phyloP scores from a whole-genome alignment of 2,329 filamentous ascomycete species.

The Escovopsis sp. region DNA sequence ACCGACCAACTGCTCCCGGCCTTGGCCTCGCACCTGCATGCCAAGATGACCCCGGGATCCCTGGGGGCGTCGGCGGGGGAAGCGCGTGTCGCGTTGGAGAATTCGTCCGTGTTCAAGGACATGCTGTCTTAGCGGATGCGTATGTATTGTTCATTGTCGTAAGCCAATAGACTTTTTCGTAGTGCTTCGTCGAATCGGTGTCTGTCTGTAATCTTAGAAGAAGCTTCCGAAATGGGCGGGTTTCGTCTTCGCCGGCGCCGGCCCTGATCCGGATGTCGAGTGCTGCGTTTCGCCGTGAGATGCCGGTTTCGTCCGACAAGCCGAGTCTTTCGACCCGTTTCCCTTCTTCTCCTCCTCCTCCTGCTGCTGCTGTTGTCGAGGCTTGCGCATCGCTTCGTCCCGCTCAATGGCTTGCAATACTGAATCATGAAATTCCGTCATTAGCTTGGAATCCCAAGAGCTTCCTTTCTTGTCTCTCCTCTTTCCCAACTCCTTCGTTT shows the following conservation, averaged over 20 bases:
- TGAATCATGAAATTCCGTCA: slow-evolving; percentile 17
- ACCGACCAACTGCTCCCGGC: slow-evolving; percentile 43
- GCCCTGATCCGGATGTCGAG: slow-evolving; percentile 6
- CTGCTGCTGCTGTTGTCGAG: slow-evolving; percentile 21
- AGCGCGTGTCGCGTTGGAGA: slow-evolving; percentile 2
- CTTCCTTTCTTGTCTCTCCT: too few species aligned
- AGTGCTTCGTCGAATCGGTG: too few species aligned
- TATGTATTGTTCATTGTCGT: not conserved
- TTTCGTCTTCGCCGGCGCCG: slow-evolving; percentile 13
- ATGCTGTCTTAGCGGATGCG: slow-evolving; percentile 36
- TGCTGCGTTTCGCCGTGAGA: slow-evolving; percentile 6
- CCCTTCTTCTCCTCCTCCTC: not conserved
- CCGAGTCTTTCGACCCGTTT: not conserved
- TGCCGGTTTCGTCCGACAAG: too few species aligned
- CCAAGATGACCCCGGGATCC: slow-evolving; percentile 9
- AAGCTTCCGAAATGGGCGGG: slow-evolving; percentile 29
- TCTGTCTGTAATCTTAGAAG: slow-evolving; percentile 23
- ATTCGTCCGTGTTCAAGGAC: slow-evolving; percentile 36
- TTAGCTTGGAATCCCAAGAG: not conserved
- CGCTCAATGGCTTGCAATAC: slow-evolving; percentile 53
- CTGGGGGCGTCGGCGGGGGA: not conserved
- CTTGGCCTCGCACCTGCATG: slow-evolving; percentile 36
- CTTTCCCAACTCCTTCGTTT: too few species aligned
- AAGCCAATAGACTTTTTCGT: not conserved
- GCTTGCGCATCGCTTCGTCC: slow-evolving; percentile 39